Evolutionary conservation across 352 stramenopile species (phyloP).

Genomic region (Paralagenidium karlingii): DNA sequence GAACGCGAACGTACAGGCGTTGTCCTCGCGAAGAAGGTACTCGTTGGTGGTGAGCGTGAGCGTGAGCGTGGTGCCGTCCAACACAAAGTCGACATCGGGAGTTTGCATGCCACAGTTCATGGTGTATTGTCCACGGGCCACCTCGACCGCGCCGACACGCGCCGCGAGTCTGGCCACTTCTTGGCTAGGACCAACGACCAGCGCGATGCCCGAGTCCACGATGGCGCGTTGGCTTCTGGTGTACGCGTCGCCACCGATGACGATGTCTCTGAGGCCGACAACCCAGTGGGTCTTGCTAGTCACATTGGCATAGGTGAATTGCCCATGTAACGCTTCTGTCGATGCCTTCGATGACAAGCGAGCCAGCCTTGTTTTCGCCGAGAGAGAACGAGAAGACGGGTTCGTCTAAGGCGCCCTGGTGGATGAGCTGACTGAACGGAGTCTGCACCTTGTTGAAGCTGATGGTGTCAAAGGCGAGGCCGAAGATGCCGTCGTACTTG

Average conservation of each 20-base stretch:
- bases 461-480: conserved; percentile 81
- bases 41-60: conserved; percentile 18
- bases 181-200: conserved; percentile 8
- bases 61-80: background rate
- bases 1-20: conserved; percentile 78
- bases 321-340: conserved; percentile 75
- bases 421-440: conserved; percentile 80
- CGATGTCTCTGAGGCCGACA: conserved; percentile 20
- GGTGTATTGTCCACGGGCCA: background rate
- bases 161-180: conserved; percentile 9
- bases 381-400: conserved; percentile 87
- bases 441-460: conserved; percentile 64
- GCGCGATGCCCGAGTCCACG: conserved; percentile 11
- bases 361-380: conserved; percentile 23
- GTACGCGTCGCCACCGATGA: conserved; percentile 15
- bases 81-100: background rate
- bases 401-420: conserved; percentile 50
- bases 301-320: conserved; percentile 60
- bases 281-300: conserved; percentile 10
- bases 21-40: conserved; percentile 57
- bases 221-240: conserved; percentile 10
- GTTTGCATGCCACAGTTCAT: background rate
- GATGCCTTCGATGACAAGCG: conserved; percentile 16
- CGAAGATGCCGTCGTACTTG: conserved; percentile 91
- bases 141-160: conserved; percentile 1